These are phyloP conservation scores for Helminthosporium solani DNA, from an alignment of 2,329 filamentous ascomycete species.

Conservation along the genomic window DNA sequence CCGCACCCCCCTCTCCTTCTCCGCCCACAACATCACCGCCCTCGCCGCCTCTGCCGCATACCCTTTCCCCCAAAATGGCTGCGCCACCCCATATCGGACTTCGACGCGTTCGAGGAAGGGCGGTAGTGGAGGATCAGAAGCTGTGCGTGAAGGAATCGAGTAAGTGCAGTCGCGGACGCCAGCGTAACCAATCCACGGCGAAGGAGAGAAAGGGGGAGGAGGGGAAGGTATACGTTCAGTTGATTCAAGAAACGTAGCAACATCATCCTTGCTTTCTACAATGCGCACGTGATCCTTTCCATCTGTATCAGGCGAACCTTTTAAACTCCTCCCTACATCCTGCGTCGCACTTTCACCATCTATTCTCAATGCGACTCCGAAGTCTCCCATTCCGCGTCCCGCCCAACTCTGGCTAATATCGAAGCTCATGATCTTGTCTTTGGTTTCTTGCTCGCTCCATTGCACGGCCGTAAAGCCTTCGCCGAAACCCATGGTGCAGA, in stretches of 20 bases:
- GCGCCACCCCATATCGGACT: constrained; percentile 18
- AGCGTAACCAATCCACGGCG: constrained; percentile 21
- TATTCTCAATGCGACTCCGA: constrained; percentile 13
- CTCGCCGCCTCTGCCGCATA: constrained; percentile 18
- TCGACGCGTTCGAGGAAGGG: constrained; percentile 20
- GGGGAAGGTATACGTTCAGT: too few species aligned
- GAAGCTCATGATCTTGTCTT: constrained; percentile 10
- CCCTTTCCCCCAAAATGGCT: constrained; percentile 16
- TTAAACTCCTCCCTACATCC: neutral
- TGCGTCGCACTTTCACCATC: too few species aligned
- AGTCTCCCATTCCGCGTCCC: constrained; percentile 13
- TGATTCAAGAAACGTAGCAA: too few species aligned
- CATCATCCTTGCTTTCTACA: too few species aligned
- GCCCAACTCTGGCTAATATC: constrained; percentile 17
- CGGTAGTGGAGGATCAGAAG: constrained; percentile 11
- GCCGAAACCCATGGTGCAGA: constrained; percentile 16
- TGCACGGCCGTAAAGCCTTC: constrained; percentile 6
- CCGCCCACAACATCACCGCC: constrained; percentile 20
- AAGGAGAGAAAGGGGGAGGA: neutral
- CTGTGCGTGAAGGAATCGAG: constrained; percentile 14
- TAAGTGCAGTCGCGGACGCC: constrained; percentile 19
- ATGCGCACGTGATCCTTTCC: too few species aligned
- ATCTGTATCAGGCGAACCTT: neutral
- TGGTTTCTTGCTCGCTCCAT: constrained; percentile 13
- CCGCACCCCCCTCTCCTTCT: constrained; percentile 9